Conservation (phyloP, 352 stramenopile genomes). For the Pythium pyrilobum region DNA sequence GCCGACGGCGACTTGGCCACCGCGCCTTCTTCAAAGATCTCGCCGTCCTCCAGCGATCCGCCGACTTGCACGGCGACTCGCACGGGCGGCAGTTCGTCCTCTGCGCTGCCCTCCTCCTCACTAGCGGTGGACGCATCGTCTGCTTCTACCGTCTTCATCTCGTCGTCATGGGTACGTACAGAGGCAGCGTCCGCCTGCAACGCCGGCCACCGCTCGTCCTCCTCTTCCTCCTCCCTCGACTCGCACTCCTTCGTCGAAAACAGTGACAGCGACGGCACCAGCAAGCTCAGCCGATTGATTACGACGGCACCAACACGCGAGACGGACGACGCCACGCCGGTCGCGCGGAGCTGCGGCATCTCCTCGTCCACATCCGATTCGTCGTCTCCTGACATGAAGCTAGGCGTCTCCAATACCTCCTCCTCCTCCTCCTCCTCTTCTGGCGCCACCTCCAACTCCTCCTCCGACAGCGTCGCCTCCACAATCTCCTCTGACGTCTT, state of each 20-base stretch:
- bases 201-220: conserved; percentile 36
- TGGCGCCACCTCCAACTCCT: neutral
- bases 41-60: conserved; percentile 52
- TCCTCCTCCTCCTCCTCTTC: neutral
- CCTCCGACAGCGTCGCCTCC: neutral
- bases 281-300: neutral
- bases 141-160: conserved; percentile 1
- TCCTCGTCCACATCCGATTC: conserved; percentile 70
- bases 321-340: neutral
- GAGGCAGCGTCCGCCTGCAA: neutral
- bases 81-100: neutral
- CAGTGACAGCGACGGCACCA: neutral
- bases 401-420: conserved; percentile 18
- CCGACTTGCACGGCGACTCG: conserved; percentile 1
- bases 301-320: neutral
- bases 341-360: conserved; percentile 21
- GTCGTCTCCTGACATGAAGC: conserved; percentile 30
- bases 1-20: conserved; percentile 26
- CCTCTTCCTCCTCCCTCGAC: conserved; percentile 6
- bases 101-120: neutral
- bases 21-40: conserved; percentile 66
- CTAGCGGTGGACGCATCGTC: neutral
- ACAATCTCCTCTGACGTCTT: neutral
- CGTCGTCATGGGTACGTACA: neutral
- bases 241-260: neutral